phyloP scores from a whole-genome alignment of 495 filamentous ascomycete species.

The Cetradonia linearis region DNA sequence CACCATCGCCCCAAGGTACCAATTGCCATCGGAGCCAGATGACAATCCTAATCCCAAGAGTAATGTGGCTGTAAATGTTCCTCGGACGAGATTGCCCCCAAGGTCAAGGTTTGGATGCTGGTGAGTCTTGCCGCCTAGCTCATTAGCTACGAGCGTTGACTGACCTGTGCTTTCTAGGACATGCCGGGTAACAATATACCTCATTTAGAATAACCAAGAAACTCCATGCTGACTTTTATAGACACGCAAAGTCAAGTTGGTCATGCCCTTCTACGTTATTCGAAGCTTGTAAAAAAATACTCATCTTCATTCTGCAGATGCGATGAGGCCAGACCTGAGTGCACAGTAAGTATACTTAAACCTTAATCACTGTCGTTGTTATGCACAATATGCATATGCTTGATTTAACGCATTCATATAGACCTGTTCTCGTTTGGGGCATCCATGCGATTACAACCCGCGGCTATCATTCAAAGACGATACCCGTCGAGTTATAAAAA shows the following conservation, averaged over 20 bases:
- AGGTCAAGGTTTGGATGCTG: conserved; percentile 45
- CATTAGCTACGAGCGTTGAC: conserved; percentile 15
- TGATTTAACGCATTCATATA: conserved; percentile 18
- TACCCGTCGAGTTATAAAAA: conserved; percentile 44
- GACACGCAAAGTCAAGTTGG: conserved; percentile 42
- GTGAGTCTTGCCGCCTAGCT: conserved; percentile 30
- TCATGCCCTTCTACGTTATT: background rate
- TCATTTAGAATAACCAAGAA: background rate
- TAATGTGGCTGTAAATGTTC: conserved; percentile 28
- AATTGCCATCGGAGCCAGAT: conserved; percentile 20
- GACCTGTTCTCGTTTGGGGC: conserved; percentile 48
- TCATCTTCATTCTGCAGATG: conserved; percentile 34
- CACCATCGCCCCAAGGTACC: conserved; percentile 42
- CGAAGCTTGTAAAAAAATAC: background rate
- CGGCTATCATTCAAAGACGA: conserved; percentile 47
- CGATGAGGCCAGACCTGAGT: conserved; percentile 44
- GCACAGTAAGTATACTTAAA: conserved; percentile 33
- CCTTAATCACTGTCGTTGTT: background rate
- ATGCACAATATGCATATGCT: background rate
- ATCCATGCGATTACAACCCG: conserved; percentile 48
- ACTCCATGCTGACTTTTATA: conserved; percentile 18
- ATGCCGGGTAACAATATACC: conserved; percentile 37
- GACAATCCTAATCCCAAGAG: conserved; percentile 1
- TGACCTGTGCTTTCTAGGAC: conserved; percentile 31
- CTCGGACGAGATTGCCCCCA: conserved; percentile 42